Conservation (phyloP, 371 early-diverging fungal species). For the Mortierella sp. region DNA sequence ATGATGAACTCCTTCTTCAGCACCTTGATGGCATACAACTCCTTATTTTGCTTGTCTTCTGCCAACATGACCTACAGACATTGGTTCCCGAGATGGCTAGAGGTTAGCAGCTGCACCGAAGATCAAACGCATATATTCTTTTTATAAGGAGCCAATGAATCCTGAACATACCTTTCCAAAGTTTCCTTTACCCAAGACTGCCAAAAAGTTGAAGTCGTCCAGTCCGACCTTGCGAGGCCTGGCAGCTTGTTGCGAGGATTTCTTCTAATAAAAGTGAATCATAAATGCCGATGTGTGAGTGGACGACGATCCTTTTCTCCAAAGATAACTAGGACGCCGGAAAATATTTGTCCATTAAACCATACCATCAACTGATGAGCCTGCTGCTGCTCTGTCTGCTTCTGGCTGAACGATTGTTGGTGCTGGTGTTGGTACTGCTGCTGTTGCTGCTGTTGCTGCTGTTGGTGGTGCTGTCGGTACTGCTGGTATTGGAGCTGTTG, state of each 20-base stretch:
- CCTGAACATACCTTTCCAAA: slow-evolving; percentile 89
- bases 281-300: not conserved
- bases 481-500: slow-evolving; percentile 27
- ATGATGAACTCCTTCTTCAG: slow-evolving; percentile 96
- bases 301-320: no score
- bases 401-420: slow-evolving; percentile 8
- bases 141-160: not conserved
- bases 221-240: slow-evolving; percentile 59
- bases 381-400: slow-evolving; percentile 40
- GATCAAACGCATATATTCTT: no score
- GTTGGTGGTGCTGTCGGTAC: slow-evolving; percentile 47
- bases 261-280: slow-evolving; percentile 8
- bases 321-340: no score
- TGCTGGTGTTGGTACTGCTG: slow-evolving; percentile 48
- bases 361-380: slow-evolving; percentile 18
- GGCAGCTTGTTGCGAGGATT: slow-evolving; percentile 24
- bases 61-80: slow-evolving; percentile 88
- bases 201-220: slow-evolving; percentile 89
- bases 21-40: slow-evolving; percentile 96
- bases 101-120: not conserved
- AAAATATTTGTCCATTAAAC: slow-evolving; percentile 2
- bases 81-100: no score
- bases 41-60: slow-evolving; percentile 80
- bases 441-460: slow-evolving; percentile 19
- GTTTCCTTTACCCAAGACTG: slow-evolving; percentile 96